These are phyloP conservation scores for Carex pumila DNA, from an alignment of 176 grass and related monocot species.

Conservation along the genomic window DNA sequence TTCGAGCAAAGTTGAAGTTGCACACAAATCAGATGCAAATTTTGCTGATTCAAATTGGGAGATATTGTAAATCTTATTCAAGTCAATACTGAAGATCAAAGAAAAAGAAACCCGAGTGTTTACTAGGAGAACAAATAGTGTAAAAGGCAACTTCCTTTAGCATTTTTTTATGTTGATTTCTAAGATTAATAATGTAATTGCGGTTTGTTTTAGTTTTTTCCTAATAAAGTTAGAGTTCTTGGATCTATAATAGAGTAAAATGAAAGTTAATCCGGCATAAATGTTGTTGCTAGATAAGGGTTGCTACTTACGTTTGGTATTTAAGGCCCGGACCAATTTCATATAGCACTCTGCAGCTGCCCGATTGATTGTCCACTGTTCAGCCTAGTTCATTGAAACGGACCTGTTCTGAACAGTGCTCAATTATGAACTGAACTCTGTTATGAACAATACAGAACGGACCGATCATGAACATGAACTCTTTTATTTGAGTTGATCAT, in stretches of 20 bases:
- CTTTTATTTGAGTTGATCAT: too few relatives aligned
- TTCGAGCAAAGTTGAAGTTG: not conserved
- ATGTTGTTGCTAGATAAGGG: not conserved
- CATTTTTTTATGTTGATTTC: not conserved
- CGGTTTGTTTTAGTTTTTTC: too few relatives aligned
- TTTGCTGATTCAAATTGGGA: constrained; percentile 25
- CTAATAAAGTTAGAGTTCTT: not conserved
- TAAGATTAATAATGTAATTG: not conserved
- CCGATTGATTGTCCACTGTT: too few relatives aligned
- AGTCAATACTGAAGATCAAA: not conserved
- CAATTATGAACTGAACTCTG: too few relatives aligned
- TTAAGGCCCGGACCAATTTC: too few relatives aligned
- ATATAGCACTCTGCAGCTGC: too few relatives aligned
- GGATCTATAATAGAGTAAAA: not conserved
- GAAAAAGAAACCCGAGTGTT: not conserved
- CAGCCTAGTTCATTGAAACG: too few relatives aligned
- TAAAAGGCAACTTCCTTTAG: not conserved
- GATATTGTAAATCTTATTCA: constrained; percentile 11
- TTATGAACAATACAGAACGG: too few relatives aligned
- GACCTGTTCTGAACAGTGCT: too few relatives aligned
- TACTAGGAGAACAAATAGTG: not conserved
- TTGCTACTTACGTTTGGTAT: too few relatives aligned
- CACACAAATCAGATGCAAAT: not conserved
- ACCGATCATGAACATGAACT: too few relatives aligned
- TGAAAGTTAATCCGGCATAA: not conserved